Base-by-base conservation (phyloP, 2,329 filamentous ascomycete species). In the Cytospora piceae region DNA sequence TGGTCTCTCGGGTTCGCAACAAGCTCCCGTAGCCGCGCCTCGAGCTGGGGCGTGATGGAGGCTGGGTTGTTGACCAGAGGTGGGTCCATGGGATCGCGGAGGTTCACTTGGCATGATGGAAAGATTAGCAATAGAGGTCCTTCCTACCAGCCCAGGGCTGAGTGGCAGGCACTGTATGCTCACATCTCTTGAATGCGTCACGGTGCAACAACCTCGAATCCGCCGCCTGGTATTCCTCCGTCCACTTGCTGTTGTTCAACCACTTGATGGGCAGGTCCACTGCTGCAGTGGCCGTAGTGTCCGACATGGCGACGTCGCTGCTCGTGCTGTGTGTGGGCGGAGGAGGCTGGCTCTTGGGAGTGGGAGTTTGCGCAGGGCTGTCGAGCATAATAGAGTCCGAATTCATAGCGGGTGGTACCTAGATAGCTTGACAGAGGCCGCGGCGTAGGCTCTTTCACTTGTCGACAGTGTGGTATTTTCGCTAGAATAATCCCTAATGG, bases 1-100 rank as follows among this genome's bases (percentile, higher is more conserved):
- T 52, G 42, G 31, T 51, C 37, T 34, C 61, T 58, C 51, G 51
- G 53, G 65, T 74, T 74, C 24, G 71, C 71, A 63, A 78, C 71
- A n/a, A 78, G 61, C 27, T 72, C 72, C 22, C 77, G 72, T 71
- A 84, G 75, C 27, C 71, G 73, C 46, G 73, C 71, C 71, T 84
- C 82, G 64, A 74, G 75, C 67, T 81, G 78, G 3, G 71, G 67
- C 4, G 80, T 81, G 11, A 81, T 74, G 1, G 76, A 77, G 22
- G 71, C 74, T 0, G 80, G 79, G 8, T 58, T 63, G 24, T 61
- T 61, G n/a, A 65, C 63, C 39, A 67, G 56, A 32, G 66, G 66
- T 20, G 78, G 76, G 17, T 77, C 69, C 63, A 86, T 74, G 37
- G 83, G 83, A 66, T 86, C 82, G 9, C 78, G 77, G 60, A 81